These are phyloP conservation scores for Pholiota microspora DNA, from an alignment of 768 basidiomycete species.

Conservation along the genomic window DNA sequence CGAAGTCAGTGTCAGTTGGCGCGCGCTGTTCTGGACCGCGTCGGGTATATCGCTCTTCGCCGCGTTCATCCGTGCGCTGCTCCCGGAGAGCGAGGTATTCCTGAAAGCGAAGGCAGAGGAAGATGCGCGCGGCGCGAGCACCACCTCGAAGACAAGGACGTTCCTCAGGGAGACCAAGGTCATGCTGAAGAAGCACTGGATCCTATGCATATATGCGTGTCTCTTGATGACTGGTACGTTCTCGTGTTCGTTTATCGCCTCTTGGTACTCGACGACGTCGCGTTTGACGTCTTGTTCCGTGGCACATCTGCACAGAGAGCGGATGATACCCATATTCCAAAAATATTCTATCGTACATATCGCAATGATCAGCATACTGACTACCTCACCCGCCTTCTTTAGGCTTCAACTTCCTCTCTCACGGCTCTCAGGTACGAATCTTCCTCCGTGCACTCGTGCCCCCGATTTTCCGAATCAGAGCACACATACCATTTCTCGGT, in stretches of 20 bases:
- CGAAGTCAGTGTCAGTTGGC: conserved; percentile 52
- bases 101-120: conserved; percentile 59
- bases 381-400: conserved; percentile 2
- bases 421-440: conserved; percentile 57
- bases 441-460: neutral
- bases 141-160: conserved; percentile 56
- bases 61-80: conserved; percentile 56
- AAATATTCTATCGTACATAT: neutral
- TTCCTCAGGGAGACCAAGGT: conserved; percentile 71
- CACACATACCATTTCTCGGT: no score
- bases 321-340: neutral
- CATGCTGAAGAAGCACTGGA: conserved; percentile 85
- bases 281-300: neutral
- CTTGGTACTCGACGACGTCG: neutral
- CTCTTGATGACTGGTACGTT: conserved; percentile 68
- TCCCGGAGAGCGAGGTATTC: conserved; percentile 82
- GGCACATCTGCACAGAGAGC: neutral
- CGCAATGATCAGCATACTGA: neutral
- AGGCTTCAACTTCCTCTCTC: conserved; percentile 79
- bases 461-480: neutral
- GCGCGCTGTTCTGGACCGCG: conserved; percentile 79
- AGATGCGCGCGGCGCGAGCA: conserved; percentile 53
- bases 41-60: conserved; percentile 69
- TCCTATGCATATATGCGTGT: conserved; percentile 79
- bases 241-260: neutral